Evolutionary conservation across 225 moss, liverwort and hornwort species (phyloP), one percentile per base, ranked within the genome.

Genomic region (Sphagnum tenellum): DNA sequence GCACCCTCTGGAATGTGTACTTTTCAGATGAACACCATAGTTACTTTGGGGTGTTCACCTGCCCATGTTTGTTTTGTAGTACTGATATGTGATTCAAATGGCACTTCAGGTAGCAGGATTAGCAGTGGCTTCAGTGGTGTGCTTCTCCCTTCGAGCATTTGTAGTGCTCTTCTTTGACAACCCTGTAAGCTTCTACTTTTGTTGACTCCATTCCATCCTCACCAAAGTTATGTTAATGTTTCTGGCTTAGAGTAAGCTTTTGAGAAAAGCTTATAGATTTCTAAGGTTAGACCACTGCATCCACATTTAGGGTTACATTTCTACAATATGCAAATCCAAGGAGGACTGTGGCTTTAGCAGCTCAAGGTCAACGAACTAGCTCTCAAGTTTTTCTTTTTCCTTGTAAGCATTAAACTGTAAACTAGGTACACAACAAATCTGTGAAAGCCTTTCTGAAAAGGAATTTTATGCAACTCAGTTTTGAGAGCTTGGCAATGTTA

Each of bases 51-150:
- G 29, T 29, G 29, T 29, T 29, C 29, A 29, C 29, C 29, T 29
- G 29, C 29, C 29, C 29, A 29, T 29, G 29, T 29, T 29, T 29
- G 29, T 29, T 29, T 29, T 29, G 29, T 29, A 29, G 29, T 29
- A 29, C 29, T 29, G 29, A 29, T 29, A 29, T 29, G 29, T 29
- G 29, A 57, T n/a, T 66, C 67, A 58, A 11, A 61, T n/a, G 55
- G 50, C 55, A 6, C 44, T 47, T 66, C 74, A 90, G 94, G 94
- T 90, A 7, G 81, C 86, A 65, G 88, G 90, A 50, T 81, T 94
- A 79, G 90, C 93, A 53, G 79, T 87, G 71, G 94, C 81, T 51
- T 81, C 94, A 14, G 88, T 94, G 14, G 70, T 94, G 60, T 94
- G 90, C 76, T 94, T 94, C 58, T 77, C 90, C 9, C 63, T 90